Evolutionary conservation across 495 filamentous ascomycete genomes (phyloP).

Genomic region (Neurospora sublineolata): DNA sequence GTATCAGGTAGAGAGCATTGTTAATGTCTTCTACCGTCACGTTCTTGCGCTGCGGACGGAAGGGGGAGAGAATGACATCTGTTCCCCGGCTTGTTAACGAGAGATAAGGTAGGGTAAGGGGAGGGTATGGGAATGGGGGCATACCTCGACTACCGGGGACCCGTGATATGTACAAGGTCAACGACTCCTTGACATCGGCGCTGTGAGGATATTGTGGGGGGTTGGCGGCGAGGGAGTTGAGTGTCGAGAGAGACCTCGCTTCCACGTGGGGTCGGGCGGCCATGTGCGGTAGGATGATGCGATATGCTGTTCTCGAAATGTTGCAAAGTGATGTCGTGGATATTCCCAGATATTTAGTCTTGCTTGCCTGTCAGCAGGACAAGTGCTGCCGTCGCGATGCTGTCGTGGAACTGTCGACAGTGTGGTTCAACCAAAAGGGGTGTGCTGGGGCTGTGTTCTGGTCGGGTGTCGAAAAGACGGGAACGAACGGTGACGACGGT

Average conservation of each 20-base stretch:
- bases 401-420: not conserved
- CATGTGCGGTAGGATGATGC: conserved; percentile 6
- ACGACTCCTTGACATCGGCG: conserved; percentile 54
- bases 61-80: conserved; percentile 91
- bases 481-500: not conserved
- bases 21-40: conserved; percentile 80
- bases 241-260: conserved; percentile 67
- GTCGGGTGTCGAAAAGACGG: not conserved
- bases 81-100: conserved; percentile 5
- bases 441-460: not conserved
- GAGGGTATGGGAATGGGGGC: conserved; percentile 11
- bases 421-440: not conserved
- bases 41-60: conserved; percentile 76
- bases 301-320: not conserved
- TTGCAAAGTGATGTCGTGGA: not conserved
- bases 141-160: conserved; percentile 84
- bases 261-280: conserved; percentile 41
- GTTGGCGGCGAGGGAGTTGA: conserved; percentile 73
- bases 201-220: conserved; percentile 70
- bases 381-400: not conserved
- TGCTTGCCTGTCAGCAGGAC: not conserved
- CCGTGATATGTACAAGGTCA: conserved; percentile 80
- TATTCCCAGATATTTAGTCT: not conserved
- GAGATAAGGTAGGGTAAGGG: not conserved
- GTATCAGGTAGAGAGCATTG: conserved; percentile 82